A percentile compares a stretch with the other conserved stretches of the same genome.
Evolutionary conservation across 805 yeast genomes (phyloP).

Genomic region (Starmera quercuum): DNA sequence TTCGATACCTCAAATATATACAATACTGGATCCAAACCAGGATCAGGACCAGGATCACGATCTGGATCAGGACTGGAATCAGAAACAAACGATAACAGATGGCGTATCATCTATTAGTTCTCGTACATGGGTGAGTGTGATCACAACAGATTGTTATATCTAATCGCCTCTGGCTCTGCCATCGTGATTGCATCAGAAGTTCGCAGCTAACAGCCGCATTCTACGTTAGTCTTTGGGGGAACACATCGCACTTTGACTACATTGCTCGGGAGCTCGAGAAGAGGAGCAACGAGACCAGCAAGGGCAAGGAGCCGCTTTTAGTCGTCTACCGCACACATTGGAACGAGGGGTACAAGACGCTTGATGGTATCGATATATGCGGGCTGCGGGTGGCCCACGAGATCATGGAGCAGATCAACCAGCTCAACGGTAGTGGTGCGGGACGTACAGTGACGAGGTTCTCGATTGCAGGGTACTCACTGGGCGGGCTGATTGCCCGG

Average conservation of each 20-base stretch:
- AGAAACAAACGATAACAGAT: too few species aligned
- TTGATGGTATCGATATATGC: slow-evolving; percentile 83
- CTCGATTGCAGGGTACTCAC: slow-evolving; percentile 74
- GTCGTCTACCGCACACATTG: slow-evolving; percentile 15
- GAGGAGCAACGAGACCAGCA: slow-evolving; percentile 18
- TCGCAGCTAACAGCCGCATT: neutral
- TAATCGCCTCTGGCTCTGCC: neutral
- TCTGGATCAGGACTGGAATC: too few species aligned
- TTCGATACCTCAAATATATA: too few species aligned
- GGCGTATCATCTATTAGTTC: slow-evolving; percentile 53
- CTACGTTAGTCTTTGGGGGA: slow-evolving; percentile 66
- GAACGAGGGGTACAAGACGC: slow-evolving; percentile 58
- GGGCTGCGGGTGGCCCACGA: slow-evolving; percentile 71
- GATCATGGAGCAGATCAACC: slow-evolving; percentile 34
- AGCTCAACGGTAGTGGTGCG: slow-evolving; percentile 14
- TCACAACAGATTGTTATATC: neutral
- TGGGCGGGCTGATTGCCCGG: slow-evolving; percentile 78
- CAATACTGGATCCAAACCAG: too few species aligned
- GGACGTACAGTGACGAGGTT: slow-evolving; percentile 51
- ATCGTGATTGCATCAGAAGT: too few species aligned
- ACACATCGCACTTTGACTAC: slow-evolving; percentile 57
- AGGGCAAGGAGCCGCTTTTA: slow-evolving; percentile 9
- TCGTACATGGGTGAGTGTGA: slow-evolving; percentile 48
- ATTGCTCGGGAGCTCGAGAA: slow-evolving; percentile 39
- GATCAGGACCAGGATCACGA: too few species aligned